Evolutionary conservation across 106 monocot species (phyloP), one percentile per base, ranked within the genome.

Genomic region (Phalaenopsis aphrodite): DNA sequence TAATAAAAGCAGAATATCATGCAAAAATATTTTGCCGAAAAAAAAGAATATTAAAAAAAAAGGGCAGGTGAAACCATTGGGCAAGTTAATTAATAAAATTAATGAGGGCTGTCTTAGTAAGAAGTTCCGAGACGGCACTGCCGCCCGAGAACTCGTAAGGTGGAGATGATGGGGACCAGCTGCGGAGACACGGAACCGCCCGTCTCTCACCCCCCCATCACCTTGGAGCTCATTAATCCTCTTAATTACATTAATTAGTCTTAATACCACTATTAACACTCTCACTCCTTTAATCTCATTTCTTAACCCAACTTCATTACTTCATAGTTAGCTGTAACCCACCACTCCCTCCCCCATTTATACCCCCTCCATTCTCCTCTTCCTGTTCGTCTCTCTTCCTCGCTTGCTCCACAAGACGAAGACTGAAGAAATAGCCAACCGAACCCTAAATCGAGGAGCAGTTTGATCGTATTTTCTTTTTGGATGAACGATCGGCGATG

Each of bases 121-220:
- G 24, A 65, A 65, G 64, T 65, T 24, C 64, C 64, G 64, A 65
- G 64, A 65, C 64, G 64, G 64, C 64, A 65, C 64, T n/a, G 23
- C n/a, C 64, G 64, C 23, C 84, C 73, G 81, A 52, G 52, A 52
- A 52, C 52, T 52, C 14, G 52, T 52, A 84, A 76, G 84, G 87
- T 78, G 48, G 79, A 82, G 55, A 77, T 23, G 69, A 69, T 36
- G 77, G 82, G 82, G 80, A 82, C 84, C 79, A 61, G 64, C 71
- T 83, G 93, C 93, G 93, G 90, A 87, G 77, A 90, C 88, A 80
- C 88, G 90, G 85, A 88, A 90, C 88, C 93, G 93, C 80, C 83
- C 61, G 0, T 61, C 61, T 61, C 61, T 21, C 30, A 30, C 6
- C 39, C 58, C 71, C 89, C 90, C 84, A 83, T 67, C 81, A 81